Percentiles rank a stretch among this genome's conserved stretches.
phyloP scores from a whole-genome alignment of 2,329 filamentous ascomycete species.

The Rutstroemia sp. region DNA sequence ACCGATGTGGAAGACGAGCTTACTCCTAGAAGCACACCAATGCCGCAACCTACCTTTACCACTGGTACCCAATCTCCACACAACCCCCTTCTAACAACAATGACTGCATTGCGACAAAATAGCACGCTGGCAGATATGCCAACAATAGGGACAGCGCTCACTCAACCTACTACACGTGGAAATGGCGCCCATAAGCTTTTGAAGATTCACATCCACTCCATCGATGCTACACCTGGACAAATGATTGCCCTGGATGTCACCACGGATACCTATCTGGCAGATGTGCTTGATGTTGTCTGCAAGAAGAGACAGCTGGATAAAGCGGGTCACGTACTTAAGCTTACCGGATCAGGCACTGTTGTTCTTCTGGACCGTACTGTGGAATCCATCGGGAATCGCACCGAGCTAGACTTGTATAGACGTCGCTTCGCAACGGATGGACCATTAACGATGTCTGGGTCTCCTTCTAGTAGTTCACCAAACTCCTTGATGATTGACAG shows the following conservation, averaged over 20 bases:
- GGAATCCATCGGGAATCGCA: constrained; percentile 66
- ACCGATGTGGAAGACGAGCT: constrained; percentile 36
- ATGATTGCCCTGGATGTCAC: constrained; percentile 69
- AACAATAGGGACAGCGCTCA: constrained; percentile 30
- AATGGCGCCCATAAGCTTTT: constrained; percentile 61
- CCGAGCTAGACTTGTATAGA: constrained; percentile 68
- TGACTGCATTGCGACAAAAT: constrained; percentile 43
- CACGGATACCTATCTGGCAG: constrained; percentile 75
- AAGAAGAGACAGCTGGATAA: constrained; percentile 73
- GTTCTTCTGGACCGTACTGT: constrained; percentile 72
- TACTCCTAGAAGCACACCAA: constrained; percentile 31
- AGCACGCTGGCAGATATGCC: constrained; percentile 50
- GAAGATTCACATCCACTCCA: constrained; percentile 62
- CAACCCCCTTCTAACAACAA: constrained; percentile 57
- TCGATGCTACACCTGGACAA: constrained; percentile 64
- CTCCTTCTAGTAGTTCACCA: constrained; percentile 59
- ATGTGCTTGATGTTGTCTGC: constrained; percentile 73
- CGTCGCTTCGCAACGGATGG: constrained; percentile 71
- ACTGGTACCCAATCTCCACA: constrained; percentile 34
- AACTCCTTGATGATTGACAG: constrained; percentile 46
- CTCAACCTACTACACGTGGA: constrained; percentile 31
- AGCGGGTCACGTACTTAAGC: constrained; percentile 69
- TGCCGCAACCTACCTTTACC: constrained; percentile 18
- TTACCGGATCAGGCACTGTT: constrained; percentile 66
- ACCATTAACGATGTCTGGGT: constrained; percentile 59